Conservation (phyloP, 441 rosid genomes). For the Croton laevigatus region DNA sequence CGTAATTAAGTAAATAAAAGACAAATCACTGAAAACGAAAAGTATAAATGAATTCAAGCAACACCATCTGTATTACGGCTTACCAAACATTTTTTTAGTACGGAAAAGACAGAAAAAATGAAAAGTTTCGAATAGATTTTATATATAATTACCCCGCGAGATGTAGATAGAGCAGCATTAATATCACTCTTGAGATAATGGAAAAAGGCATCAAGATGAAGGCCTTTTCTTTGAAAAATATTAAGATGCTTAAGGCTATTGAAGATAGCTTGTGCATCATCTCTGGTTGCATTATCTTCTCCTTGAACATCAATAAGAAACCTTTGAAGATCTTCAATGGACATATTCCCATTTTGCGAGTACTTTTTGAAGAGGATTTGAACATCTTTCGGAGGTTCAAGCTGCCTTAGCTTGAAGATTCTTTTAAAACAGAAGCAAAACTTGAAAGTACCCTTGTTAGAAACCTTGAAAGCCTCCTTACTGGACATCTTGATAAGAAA, state of each 20-base stretch:
- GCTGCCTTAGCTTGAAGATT: conserved; percentile 46
- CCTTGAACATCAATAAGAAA: conserved; percentile 50
- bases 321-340: conserved; percentile 38
- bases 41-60: background rate
- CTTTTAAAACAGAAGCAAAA: conserved; percentile 64
- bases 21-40: background rate
- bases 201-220: conserved; percentile 60
- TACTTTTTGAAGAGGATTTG: conserved; percentile 34
- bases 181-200: conserved; percentile 63
- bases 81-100: too few relatives aligned
- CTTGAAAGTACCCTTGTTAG: too few relatives aligned
- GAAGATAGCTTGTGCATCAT: conserved; percentile 53
- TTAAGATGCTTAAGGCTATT: conserved; percentile 58
- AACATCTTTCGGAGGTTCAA: conserved; percentile 60
- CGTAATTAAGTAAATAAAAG: background rate
- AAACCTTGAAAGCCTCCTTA: conserved; percentile 38
- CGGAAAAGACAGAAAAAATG: too few relatives aligned
- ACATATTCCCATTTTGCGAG: conserved; percentile 54
- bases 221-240: conserved; percentile 52
- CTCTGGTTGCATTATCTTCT: conserved; percentile 39
- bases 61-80: too few relatives aligned
- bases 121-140: too few relatives aligned
- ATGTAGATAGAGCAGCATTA: conserved; percentile 43
- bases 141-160: conserved; percentile 29
- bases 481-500: conserved; percentile 4